Evolutionary conservation across 768 basidiomycete genomes (phyloP).

Genomic region (Macrolepiota albuminosa): DNA sequence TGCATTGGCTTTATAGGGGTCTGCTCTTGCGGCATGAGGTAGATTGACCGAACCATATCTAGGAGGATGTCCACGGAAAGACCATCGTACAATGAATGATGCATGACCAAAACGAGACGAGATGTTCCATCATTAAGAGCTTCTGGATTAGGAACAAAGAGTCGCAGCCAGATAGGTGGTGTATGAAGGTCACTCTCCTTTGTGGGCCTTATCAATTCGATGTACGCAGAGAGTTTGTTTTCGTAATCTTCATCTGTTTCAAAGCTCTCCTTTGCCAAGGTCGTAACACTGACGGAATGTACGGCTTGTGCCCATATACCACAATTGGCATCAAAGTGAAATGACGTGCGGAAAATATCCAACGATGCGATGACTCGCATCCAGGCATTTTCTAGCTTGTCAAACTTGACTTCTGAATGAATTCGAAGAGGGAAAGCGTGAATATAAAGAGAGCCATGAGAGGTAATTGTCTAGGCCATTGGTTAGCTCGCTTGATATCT

Average conservation of each 20-base stretch:
- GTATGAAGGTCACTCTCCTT: conserved; percentile 21
- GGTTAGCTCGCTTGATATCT: neutral
- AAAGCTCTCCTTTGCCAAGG: conserved; percentile 19
- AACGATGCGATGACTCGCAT: conserved; percentile 22
- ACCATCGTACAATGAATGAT: conserved; percentile 47
- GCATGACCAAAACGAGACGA: conserved; percentile 35
- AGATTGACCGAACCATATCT: conserved; percentile 25
- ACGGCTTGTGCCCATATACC: conserved; percentile 30
- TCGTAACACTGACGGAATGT: conserved; percentile 17
- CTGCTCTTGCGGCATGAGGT: conserved; percentile 16
- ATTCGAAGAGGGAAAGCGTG: conserved; percentile 27
- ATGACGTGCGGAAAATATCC: conserved; percentile 43
- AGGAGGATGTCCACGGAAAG: conserved; percentile 34
- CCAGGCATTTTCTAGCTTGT: conserved; percentile 33
- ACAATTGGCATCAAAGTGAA: conserved; percentile 34
- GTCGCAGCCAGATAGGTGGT: conserved; percentile 27
- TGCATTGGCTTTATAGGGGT: conserved; percentile 22
- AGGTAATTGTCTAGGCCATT: conserved; percentile 23
- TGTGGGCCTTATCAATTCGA: conserved; percentile 16
- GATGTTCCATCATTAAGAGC: neutral
- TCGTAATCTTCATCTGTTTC: conserved; percentile 16
- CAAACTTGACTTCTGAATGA: conserved; percentile 16
- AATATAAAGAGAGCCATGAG: conserved; percentile 24
- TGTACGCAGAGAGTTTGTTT: conserved; percentile 11
- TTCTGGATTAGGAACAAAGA: conserved; percentile 15